A percentile compares a stretch with the other conserved stretches of the same genome.
Conservation (phyloP, 1,139 yeast species). For the Blastobotrys aristatus region DNA sequence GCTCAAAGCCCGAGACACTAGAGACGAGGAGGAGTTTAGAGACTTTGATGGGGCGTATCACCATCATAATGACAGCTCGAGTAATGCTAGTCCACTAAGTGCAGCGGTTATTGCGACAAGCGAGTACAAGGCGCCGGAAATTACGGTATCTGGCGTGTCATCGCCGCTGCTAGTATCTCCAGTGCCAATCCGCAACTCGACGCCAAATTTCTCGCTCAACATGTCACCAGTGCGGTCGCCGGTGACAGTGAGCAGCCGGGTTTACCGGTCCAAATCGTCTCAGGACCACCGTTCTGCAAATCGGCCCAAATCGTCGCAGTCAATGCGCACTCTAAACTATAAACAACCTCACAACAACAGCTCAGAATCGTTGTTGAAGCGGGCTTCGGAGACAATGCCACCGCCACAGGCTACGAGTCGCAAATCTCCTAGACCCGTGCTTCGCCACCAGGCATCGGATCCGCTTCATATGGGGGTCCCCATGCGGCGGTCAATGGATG, state of each 20-base stretch:
- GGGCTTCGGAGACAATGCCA: not conserved
- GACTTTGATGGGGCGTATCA: not conserved
- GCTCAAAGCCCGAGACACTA: slow-evolving; percentile 1
- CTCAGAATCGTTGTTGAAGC: not conserved
- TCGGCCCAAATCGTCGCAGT: not conserved
- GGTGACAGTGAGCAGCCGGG: too few relatives aligned
- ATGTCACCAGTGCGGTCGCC: not conserved
- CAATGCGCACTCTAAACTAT: not conserved
- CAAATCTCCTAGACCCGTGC: not conserved
- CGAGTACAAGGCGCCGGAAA: too few relatives aligned
- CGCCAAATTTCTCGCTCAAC: slow-evolving; percentile 6
- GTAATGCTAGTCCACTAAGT: too few relatives aligned
- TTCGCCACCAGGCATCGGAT: not conserved
- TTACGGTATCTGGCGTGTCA: too few relatives aligned
- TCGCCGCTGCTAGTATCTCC: too few relatives aligned
- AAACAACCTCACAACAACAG: not conserved
- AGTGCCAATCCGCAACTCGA: slow-evolving; percentile 1
- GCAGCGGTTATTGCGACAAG: too few relatives aligned
- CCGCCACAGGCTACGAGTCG: not conserved
- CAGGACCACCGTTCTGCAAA: not conserved
- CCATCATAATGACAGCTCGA: too few relatives aligned
- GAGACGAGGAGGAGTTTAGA: not conserved
- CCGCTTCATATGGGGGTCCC: not conserved
- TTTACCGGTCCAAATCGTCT: too few relatives aligned
- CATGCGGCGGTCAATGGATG: slow-evolving; percentile 12